Evolutionary conservation across 2,329 filamentous ascomycete species (phyloP).

Genomic region (Cladophialophora carrionii): DNA sequence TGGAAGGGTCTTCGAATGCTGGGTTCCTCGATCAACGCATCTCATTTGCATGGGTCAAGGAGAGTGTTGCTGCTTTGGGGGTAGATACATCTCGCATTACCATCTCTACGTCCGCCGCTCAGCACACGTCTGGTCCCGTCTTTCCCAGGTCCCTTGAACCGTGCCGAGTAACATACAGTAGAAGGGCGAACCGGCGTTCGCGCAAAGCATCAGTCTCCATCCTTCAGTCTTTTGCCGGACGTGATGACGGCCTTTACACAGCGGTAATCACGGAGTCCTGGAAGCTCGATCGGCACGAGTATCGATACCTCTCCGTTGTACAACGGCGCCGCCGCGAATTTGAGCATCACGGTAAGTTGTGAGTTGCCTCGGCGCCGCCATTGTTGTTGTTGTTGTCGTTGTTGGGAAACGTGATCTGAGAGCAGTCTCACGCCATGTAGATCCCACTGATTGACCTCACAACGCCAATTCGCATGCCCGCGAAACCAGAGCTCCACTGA

Average conservation of each 20-base stretch:
- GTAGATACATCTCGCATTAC: neutral
- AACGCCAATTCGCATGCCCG: neutral
- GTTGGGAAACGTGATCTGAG: too few species aligned
- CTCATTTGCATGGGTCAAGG: neutral
- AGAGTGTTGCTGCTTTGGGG: slow-evolving; percentile 1
- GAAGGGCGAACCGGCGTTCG: neutral
- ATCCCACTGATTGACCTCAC: neutral
- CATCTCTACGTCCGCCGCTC: neutral
- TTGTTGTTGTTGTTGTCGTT: too few species aligned
- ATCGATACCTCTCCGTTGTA: neutral
- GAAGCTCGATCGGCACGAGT: neutral
- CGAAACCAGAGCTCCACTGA: neutral
- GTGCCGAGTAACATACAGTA: neutral
- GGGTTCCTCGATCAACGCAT: slow-evolving; percentile 1
- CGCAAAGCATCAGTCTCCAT: slow-evolving; percentile 1
- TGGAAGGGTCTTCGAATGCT: neutral
- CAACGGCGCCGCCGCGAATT: neutral
- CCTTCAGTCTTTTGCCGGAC: neutral
- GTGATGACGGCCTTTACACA: neutral
- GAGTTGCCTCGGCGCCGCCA: neutral
- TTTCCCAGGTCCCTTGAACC: neutral
- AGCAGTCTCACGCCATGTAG: neutral
- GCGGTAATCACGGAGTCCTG: neutral
- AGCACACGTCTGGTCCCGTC: too few species aligned
- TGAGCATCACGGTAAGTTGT: neutral